These are phyloP conservation scores for Elaeis guineensis DNA, from an alignment of 176 grass and related monocot genomes.

Conservation along the genomic window DNA sequence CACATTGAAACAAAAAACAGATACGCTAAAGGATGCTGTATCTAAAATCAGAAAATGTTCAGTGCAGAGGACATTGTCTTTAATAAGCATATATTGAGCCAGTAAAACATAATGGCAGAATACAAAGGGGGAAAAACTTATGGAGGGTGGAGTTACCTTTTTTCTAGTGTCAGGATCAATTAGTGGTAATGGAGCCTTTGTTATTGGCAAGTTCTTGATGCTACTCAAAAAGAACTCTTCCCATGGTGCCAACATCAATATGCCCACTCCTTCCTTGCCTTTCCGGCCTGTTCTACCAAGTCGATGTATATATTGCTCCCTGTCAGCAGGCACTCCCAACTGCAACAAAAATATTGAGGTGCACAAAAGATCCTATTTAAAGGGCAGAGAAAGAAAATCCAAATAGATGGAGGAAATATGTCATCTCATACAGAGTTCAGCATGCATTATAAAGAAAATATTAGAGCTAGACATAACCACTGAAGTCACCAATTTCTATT, in stretches of 20 bases:
- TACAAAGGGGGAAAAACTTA: too few relatives aligned
- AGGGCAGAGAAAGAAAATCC: background rate
- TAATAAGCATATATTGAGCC: too few relatives aligned
- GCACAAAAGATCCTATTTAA: background rate
- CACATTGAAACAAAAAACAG: too few relatives aligned
- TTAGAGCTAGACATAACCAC: too few relatives aligned
- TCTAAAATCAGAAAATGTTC: too few relatives aligned
- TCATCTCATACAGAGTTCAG: too few relatives aligned
- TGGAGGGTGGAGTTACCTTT: constrained; percentile 29
- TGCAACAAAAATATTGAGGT: constrained; percentile 7
- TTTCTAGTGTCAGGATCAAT: constrained; percentile 50
- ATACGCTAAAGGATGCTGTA: too few relatives aligned
- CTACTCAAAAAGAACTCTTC: constrained; percentile 82
- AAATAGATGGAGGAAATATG: too few relatives aligned
- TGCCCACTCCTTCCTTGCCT: constrained; percentile 75
- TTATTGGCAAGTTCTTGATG: constrained; percentile 73
- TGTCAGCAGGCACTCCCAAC: constrained; percentile 80
- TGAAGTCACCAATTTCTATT: too few relatives aligned
- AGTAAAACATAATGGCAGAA: too few relatives aligned
- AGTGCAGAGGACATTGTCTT: too few relatives aligned
- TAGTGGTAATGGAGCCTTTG: constrained; percentile 49
- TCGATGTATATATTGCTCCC: constrained; percentile 97
- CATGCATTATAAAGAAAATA: too few relatives aligned
- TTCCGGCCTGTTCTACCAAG: constrained; percentile 95
- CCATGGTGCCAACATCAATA: constrained; percentile 81